Evolutionary conservation across 768 basidiomycete species (phyloP), one percentile per base, ranked within the genome.

Genomic region (Russula vinacea): DNA sequence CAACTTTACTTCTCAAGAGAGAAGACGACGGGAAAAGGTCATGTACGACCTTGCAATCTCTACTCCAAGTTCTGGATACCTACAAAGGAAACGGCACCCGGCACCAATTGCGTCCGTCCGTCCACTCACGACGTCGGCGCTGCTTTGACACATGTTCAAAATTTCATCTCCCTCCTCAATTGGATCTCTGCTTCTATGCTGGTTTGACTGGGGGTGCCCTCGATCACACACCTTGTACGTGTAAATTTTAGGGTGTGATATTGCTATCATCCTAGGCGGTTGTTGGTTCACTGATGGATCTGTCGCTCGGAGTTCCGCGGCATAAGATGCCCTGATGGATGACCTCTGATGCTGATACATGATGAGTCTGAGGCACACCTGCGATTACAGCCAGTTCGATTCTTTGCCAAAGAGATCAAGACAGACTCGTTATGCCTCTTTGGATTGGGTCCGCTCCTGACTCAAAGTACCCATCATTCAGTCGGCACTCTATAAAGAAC

Each of bases 131-230:
- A 33, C 50, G 32, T 44, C 42, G 60, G 35, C 10, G 10, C 22
- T 35, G 51, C 9, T 52, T 60, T 3, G 4, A 32, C 17, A 14
- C 16, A 52, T 42, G 59, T 7, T 32, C 39, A 29, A 9, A 29
- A 19, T 29, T 22, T 35, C 5, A 32, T 35, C 1, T 13, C 45
- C 5, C 29, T 17, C n/a, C 42, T 19, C 26, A 32, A 2, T 17
- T 13, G 42, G 24, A 22, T 62, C 53, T n/a, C 29, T 19, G 24
- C 35, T 62, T 55, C 60, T n/a, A 56, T 56, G 47, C 35, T 49
- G 22, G 54, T 56, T 32, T 17, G 33, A 37, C 26, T 1, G 8
- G 19, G 33, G 8, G 47, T 26, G 57, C 17, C 6, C 19, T 8
- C 8, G 37, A n/a, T 24, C 8, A 4, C 35, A n/a, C 17, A 26